Evolutionary conservation across 1,284 basidiomycete genomes (phyloP).

Genomic region (Apiotrichum laibachii): DNA sequence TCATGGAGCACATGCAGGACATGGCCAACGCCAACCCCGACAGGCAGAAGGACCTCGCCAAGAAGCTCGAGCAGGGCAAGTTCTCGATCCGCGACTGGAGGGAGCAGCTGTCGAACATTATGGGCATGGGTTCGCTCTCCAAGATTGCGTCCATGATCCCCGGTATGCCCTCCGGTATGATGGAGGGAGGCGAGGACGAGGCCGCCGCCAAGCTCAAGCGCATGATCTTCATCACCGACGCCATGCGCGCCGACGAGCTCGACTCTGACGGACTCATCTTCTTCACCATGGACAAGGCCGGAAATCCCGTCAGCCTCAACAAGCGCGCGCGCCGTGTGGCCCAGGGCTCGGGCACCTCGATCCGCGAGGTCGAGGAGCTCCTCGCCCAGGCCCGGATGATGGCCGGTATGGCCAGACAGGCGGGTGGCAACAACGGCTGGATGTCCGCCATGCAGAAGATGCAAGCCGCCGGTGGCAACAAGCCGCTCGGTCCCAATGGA

Average conservation of each 20-base stretch:
- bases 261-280: conserved; percentile 93
- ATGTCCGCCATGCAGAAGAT: conserved; percentile 85
- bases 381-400: conserved; percentile 95
- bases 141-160: conserved; percentile 99
- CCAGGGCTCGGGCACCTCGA: conserved; percentile 88
- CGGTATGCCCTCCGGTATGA: conserved; percentile 83
- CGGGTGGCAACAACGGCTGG: conserved; percentile 94
- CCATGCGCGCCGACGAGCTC: conserved; percentile 89
- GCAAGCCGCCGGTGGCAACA: conserved; percentile 77
- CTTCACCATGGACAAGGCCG: conserved; percentile 70
- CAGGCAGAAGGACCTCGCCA: conserved; percentile 96
- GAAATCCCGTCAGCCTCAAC: conserved; percentile 75
- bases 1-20: conserved; percentile 98
- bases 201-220: conserved; percentile 82
- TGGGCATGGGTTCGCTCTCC: conserved; percentile 97
- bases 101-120: conserved; percentile 94
- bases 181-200: conserved; percentile 88
- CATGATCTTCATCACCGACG: conserved; percentile 98
- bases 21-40: conserved; percentile 88
- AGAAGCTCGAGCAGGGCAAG: conserved; percentile 96
- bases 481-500: conserved; percentile 75
- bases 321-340: conserved; percentile 87
- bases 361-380: conserved; percentile 94
- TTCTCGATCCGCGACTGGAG: conserved; percentile 96
- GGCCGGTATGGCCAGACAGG: conserved; percentile 94